Percentiles rank a stretch among this genome's conserved stretches.
These are phyloP conservation scores for Pseudozyma thailandica DNA, from an alignment of 1,284 basidiomycete genomes.

Conservation along the genomic window DNA sequence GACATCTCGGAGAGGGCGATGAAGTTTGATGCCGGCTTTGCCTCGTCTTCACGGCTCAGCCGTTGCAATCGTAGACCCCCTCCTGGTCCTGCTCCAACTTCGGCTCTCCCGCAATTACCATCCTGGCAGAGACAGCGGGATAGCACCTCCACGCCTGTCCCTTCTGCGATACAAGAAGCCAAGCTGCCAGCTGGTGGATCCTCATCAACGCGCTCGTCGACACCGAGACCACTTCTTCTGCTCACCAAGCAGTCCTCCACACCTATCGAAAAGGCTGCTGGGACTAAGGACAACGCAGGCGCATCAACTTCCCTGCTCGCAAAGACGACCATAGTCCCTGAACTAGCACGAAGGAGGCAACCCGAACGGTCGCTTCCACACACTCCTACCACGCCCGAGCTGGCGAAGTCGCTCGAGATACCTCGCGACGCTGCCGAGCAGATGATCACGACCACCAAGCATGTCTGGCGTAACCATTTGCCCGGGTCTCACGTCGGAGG, in stretches of 20 bases:
- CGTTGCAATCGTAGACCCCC: slow-evolving; percentile 25
- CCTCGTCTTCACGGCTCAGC: slow-evolving; percentile 4
- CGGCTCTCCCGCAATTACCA: slow-evolving; percentile 28
- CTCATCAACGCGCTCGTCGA: too few relatives aligned
- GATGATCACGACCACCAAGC: slow-evolving; percentile 47
- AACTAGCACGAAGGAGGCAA: too few relatives aligned
- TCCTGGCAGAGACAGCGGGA: slow-evolving; percentile 1
- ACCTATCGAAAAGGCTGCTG: too few relatives aligned
- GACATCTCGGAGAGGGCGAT: neutral
- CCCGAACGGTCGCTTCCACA: too few relatives aligned
- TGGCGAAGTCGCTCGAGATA: slow-evolving; percentile 42
- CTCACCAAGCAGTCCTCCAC: too few relatives aligned
- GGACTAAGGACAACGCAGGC: too few relatives aligned
- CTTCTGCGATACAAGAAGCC: slow-evolving; percentile 12
- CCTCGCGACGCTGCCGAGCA: slow-evolving; percentile 42
- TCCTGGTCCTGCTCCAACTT: slow-evolving; percentile 27
- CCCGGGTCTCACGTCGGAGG: slow-evolving; percentile 12
- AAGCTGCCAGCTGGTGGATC: too few relatives aligned
- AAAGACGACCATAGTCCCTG: neutral
- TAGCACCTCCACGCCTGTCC: neutral
- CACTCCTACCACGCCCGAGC: slow-evolving; percentile 28
- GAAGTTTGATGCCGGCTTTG: neutral
- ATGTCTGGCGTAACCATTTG: slow-evolving; percentile 40
- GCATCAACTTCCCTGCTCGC: too few relatives aligned
- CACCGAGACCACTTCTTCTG: slow-evolving; percentile 1